Conservation (phyloP, 768 basidiomycete genomes). For the Hemileccinum impolitum region DNA sequence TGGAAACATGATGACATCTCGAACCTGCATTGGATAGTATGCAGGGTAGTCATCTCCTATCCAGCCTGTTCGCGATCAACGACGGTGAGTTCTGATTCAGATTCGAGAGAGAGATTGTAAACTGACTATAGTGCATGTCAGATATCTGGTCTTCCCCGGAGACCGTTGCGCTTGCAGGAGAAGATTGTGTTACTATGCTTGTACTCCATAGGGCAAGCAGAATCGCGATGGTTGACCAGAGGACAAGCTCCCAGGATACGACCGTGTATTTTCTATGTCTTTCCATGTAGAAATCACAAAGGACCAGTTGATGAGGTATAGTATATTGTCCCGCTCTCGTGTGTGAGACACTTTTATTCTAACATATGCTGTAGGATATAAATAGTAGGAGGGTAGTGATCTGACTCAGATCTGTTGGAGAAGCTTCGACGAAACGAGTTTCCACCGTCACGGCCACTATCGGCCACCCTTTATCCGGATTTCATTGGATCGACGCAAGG, state of each 20-base stretch:
- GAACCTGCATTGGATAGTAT: slow-evolving; percentile 25
- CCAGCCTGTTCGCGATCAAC: slow-evolving; percentile 15
- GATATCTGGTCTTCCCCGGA: neutral
- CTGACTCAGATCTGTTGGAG: slow-evolving; percentile 11
- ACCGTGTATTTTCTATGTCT: slow-evolving; percentile 3
- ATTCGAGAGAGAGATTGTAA: neutral
- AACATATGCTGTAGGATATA: neutral
- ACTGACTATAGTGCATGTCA: slow-evolving; percentile 19
- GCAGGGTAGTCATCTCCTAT: slow-evolving; percentile 25
- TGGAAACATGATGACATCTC: slow-evolving; percentile 21
- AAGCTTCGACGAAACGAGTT: slow-evolving; percentile 23
- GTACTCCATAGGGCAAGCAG: slow-evolving; percentile 22
- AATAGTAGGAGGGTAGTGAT: neutral
- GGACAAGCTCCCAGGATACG: slow-evolving; percentile 17
- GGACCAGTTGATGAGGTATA: neutral
- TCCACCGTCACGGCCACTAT: slow-evolving; percentile 26
- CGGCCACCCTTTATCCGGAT: slow-evolving; percentile 19
- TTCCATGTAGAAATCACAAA: slow-evolving; percentile 11
- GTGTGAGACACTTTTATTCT: slow-evolving; percentile 10
- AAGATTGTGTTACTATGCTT: slow-evolving; percentile 1
- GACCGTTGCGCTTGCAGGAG: neutral
- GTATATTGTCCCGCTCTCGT: neutral
- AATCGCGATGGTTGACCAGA: slow-evolving; percentile 19
- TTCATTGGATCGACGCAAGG: slow-evolving; percentile 15
- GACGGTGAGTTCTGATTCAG: neutral